A percentile compares a stretch with the other conserved stretches of the same genome.
phyloP scores from a whole-genome alignment of 2,329 filamentous ascomycete species.

The Exophiala phaeomuriformis region DNA sequence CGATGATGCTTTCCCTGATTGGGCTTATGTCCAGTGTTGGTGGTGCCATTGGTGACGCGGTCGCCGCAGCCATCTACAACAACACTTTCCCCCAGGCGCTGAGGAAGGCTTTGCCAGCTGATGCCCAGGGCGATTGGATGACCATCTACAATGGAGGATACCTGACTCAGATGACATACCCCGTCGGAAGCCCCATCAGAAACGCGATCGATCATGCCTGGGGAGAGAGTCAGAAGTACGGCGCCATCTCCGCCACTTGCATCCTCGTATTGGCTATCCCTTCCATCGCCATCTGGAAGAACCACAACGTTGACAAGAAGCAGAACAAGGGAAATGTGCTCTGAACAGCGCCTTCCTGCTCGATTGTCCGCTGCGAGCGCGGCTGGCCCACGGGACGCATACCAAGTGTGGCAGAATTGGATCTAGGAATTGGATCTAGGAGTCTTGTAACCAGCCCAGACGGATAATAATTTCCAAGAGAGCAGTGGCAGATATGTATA shows the following conservation, averaged over 20 bases:
- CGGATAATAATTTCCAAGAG: too few species aligned
- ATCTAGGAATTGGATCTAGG: too few species aligned
- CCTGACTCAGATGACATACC: constrained; percentile 45
- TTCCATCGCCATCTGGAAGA: constrained; percentile 22
- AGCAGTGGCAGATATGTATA: too few species aligned
- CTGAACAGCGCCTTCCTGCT: constrained; percentile 5
- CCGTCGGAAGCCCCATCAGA: constrained; percentile 37
- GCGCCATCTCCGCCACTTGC: constrained; percentile 33
- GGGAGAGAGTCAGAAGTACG: constrained; percentile 35
- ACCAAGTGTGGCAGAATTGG: too few species aligned
- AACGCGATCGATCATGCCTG: constrained; percentile 35
- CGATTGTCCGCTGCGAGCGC: too few species aligned
- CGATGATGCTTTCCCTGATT: constrained; percentile 45
- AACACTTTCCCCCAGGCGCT: constrained; percentile 35
- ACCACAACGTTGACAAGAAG: constrained; percentile 28
- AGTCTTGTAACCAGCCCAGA: too few species aligned
- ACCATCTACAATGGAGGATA: constrained; percentile 48
- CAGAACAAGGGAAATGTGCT: constrained; percentile 35
- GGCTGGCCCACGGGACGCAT: too few species aligned
- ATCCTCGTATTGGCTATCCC: constrained; percentile 18
- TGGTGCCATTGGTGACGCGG: constrained; percentile 31
- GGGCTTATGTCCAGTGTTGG: constrained; percentile 32
- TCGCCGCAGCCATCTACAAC: constrained; percentile 33
- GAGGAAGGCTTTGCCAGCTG: constrained; percentile 31
- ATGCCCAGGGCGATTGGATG: constrained; percentile 33